These are phyloP conservation scores for Penstemon newberryi DNA, from an alignment of 257 asterid genomes.

Conservation along the genomic window DNA sequence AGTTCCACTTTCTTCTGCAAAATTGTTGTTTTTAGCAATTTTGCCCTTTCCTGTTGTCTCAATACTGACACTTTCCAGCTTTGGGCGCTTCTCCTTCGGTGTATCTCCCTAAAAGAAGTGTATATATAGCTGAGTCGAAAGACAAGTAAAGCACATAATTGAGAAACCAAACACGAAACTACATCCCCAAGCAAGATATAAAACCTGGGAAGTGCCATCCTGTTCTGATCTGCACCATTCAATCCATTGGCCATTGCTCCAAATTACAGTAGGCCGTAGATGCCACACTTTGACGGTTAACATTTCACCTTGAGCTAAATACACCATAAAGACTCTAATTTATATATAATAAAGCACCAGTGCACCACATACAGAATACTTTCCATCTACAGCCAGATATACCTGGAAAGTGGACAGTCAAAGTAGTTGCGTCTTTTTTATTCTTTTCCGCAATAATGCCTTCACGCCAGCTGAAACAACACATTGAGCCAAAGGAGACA, in stretches of 20 bases:
- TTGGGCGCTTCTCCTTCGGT: conserved; percentile 71
- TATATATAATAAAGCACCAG: conserved; percentile 27
- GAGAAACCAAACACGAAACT: conserved; percentile 8
- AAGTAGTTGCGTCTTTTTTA: conserved; percentile 59
- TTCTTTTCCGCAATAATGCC: conserved; percentile 77
- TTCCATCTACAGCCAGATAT: conserved; percentile 23
- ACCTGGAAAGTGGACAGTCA: conserved; percentile 84
- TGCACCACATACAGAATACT: conserved; percentile 17
- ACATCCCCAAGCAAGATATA: conserved; percentile 12
- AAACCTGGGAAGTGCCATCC: conserved; percentile 59
- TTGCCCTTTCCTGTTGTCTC: conserved; percentile 57
- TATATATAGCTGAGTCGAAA: conserved; percentile 22
- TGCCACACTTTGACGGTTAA: conserved; percentile 68
- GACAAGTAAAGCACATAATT: conserved; percentile 5
- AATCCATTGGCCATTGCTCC: conserved; percentile 88
- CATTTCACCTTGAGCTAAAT: conserved; percentile 62
- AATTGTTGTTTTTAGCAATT: conserved; percentile 41
- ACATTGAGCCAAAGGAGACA: conserved; percentile 18
- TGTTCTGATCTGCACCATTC: conserved; percentile 61
- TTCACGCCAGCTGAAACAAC: conserved; percentile 85
- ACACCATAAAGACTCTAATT: conserved; percentile 16
- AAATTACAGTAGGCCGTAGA: conserved; percentile 75
- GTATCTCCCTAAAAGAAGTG: conserved; percentile 72
- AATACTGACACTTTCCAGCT: conserved; percentile 48
- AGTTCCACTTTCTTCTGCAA: conserved; percentile 37